Evolutionary conservation across 2,329 filamentous ascomycete genomes (phyloP), one percentile per base, ranked within the genome.

Genomic region (Albifimbria verrucaria): DNA sequence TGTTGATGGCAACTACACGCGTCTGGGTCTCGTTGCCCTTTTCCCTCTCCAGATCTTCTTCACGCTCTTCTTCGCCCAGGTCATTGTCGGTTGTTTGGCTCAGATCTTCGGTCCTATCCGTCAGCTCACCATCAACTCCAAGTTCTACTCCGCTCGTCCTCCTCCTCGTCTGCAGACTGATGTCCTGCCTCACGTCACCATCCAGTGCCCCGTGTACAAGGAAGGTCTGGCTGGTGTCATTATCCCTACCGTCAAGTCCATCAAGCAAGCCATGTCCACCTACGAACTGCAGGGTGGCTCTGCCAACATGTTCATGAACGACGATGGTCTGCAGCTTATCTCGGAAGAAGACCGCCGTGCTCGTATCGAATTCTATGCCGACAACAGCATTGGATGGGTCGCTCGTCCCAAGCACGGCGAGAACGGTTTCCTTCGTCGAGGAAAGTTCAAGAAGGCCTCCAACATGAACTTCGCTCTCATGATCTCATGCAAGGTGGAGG

Each of bases 201-300:
- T 95, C 42, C 90, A 96, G 65, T 92, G 89, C 68, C 90, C 90
- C 4, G 89, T 95, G 0, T 95, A 94, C 75, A 94, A 93, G 69
- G 90, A 95, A 68, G 89, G 90, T 58, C 78, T 95, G 3, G 74
- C 74, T 32, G 83, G 77, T 56, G 90, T 95, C 68, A 92, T 92
- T 62, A 81, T 79, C 20, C 89, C 89, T 7, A 93, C 89, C 0
- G 82, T 92, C 62, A 85, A 84, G 63, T 92, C 88, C 2, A 80
- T 92, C 71, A 91, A 91, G 72, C 81, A 87, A 61, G 87, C 87
- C 57, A 90, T 90, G 65, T 87, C 85, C 26, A 89, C 86, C 0
- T 91, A 90, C 63, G 88, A 90, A 65, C 76, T 89, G 18, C 87
- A 90, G 64, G 88, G 88, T 57, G 88, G 88, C n/a, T 88, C 86